Conservation (phyloP, 148 eudicot species). For the Persicaria maculosa region DNA sequence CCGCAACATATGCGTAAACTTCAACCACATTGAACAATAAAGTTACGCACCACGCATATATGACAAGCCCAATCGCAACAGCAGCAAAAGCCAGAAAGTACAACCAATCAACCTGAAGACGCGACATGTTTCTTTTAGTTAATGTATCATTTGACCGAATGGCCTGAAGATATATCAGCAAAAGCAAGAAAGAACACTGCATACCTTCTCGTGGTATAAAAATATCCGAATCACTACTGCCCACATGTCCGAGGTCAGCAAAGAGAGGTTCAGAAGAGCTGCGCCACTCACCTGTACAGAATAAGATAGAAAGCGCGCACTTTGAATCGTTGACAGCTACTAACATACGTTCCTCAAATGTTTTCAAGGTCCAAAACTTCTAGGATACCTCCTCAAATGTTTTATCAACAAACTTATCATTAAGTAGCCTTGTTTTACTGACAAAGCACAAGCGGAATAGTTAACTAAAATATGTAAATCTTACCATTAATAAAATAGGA, state of each 20-base stretch:
- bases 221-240: conserved; percentile 77
- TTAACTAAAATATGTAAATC: background rate
- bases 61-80: conserved; percentile 58
- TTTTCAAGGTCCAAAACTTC: background rate
- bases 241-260: conserved; percentile 94
- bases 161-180: background rate
- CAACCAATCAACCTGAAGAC: conserved; percentile 83
- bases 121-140: background rate
- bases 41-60: conserved; percentile 64
- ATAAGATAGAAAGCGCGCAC: background rate
- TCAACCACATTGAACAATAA: background rate
- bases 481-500: conserved; percentile 75
- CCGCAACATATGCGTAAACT: background rate
- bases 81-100: conserved; percentile 72
- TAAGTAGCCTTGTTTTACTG: too few relatives aligned
- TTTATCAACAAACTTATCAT: too few relatives aligned
- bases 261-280: conserved; percentile 74
- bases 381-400: too few relatives aligned
- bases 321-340: background rate
- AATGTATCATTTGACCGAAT: too few relatives aligned
- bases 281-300: conserved; percentile 64
- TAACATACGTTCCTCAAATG: background rate
- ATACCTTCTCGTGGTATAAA: conserved; percentile 73
- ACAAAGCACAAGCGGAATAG: background rate
- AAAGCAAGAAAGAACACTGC: background rate